These are phyloP conservation scores for Hyphopichia buzzinii DNA, from an alignment of 1,139 yeast genomes.

Conservation along the genomic window DNA sequence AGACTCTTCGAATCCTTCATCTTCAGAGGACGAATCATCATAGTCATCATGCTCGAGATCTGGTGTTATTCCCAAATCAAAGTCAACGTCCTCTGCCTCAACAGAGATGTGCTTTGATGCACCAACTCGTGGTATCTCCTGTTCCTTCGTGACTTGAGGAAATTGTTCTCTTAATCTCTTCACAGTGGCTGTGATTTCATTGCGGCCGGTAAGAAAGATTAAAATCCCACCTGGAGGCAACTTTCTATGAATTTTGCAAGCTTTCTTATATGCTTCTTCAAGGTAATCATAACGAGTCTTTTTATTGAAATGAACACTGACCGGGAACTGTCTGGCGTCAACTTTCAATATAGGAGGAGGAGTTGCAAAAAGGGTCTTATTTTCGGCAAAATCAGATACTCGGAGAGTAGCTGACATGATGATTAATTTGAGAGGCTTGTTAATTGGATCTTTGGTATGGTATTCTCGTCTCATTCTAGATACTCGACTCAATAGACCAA, in stretches of 20 bases:
- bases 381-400: slow-evolving; percentile 90
- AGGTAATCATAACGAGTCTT: slow-evolving; percentile 74
- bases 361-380: slow-evolving; percentile 58
- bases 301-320: slow-evolving; percentile 84
- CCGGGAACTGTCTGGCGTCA: slow-evolving; percentile 96
- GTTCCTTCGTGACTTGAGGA: slow-evolving; percentile 41
- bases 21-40: slow-evolving; percentile 50
- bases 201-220: slow-evolving; percentile 90
- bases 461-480: slow-evolving; percentile 67
- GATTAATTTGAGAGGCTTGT: slow-evolving; percentile 63
- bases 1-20: slow-evolving; percentile 89
- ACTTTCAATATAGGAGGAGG: slow-evolving; percentile 91
- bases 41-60: slow-evolving; percentile 35
- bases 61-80: slow-evolving; percentile 53
- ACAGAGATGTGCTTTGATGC: slow-evolving; percentile 62
- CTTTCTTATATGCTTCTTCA: slow-evolving; percentile 83
- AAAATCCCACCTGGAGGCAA: slow-evolving; percentile 95
- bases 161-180: slow-evolving; percentile 66
- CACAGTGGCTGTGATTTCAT: slow-evolving; percentile 80
- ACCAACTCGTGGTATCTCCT: slow-evolving; percentile 44
- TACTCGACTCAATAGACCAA: slow-evolving; percentile 93
- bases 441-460: slow-evolving; percentile 44
- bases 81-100: slow-evolving; percentile 88
- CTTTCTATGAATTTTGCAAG: slow-evolving; percentile 80
- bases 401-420: slow-evolving; percentile 96